Evolutionary conservation across 805 yeast species (phyloP).

Genomic region (Phaffomyces antillensis): DNA sequence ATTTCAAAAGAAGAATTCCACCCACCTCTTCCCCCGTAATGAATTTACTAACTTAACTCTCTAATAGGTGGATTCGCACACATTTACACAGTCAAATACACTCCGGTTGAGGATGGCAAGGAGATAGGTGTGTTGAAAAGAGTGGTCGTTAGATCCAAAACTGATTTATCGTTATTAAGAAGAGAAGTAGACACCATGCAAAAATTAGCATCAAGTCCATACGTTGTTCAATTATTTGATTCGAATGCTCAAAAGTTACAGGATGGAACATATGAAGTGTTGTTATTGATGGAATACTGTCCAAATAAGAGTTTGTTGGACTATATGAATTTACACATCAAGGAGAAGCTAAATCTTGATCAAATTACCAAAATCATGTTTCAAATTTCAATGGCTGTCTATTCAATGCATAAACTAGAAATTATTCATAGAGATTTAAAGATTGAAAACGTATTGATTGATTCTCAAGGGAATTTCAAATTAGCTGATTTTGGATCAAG

Average conservation of each 20-base stretch:
- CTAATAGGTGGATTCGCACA: slow-evolving; percentile 68
- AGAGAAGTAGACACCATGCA: slow-evolving; percentile 80
- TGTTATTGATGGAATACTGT: slow-evolving; percentile 89
- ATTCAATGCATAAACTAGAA: slow-evolving; percentile 70
- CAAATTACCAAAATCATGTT: slow-evolving; percentile 80
- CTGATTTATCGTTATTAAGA: slow-evolving; percentile 56
- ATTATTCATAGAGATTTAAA: slow-evolving; percentile 89
- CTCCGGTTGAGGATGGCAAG: slow-evolving; percentile 37
- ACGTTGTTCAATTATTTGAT: slow-evolving; percentile 65
- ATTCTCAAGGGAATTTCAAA: slow-evolving; percentile 61
- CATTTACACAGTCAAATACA: slow-evolving; percentile 57
- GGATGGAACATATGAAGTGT: slow-evolving; percentile 66
- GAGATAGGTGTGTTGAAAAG: slow-evolving; percentile 60
- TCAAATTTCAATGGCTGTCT: slow-evolving; percentile 73
- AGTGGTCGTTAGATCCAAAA: slow-evolving; percentile 65
- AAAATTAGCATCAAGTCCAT: slow-evolving; percentile 44
- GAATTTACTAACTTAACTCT: not conserved
- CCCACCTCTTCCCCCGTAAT: not conserved
- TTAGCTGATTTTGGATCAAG: slow-evolving; percentile 94
- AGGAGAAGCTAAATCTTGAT: slow-evolving; percentile 65
- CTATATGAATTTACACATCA: slow-evolving; percentile 80
- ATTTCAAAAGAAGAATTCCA: no score
- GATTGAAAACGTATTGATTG: slow-evolving; percentile 88
- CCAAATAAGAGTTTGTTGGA: slow-evolving; percentile 82
- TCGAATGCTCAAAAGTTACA: slow-evolving; percentile 63